Conservation (phyloP, 331 rosid genomes). For the Spiraea crenata region DNA sequence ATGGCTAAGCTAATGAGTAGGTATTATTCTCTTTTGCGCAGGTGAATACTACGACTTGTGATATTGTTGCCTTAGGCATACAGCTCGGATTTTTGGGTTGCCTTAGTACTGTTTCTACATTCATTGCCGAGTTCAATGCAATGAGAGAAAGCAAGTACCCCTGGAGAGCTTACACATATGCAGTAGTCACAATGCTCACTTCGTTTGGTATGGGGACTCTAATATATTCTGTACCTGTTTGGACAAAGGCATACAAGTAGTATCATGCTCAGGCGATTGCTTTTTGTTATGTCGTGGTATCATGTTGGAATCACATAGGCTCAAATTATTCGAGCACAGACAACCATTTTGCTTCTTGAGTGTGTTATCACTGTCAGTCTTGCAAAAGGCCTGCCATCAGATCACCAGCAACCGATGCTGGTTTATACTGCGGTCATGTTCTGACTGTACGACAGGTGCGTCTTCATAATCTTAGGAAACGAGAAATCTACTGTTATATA, state of each 20-base stretch:
- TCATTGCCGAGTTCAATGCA: slow-evolving; percentile 73
- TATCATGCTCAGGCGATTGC: background rate
- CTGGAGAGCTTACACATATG: slow-evolving; percentile 73
- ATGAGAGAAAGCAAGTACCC: slow-evolving; percentile 68
- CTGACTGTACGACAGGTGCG: too few relatives aligned
- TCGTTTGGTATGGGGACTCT: slow-evolving; percentile 62
- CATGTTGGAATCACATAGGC: background rate
- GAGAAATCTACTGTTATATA: too few relatives aligned
- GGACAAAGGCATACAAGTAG: slow-evolving; percentile 53
- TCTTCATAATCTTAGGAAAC: too few relatives aligned
- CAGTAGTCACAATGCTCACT: slow-evolving; percentile 44
- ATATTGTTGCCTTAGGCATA: slow-evolving; percentile 48
- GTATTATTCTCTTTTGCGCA: slow-evolving; percentile 6
- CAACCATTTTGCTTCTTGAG: background rate
- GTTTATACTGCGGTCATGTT: background rate
- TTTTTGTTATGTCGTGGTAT: background rate
- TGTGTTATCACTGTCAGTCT: too few relatives aligned
- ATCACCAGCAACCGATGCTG: background rate
- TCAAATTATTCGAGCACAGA: background rate
- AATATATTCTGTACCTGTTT: slow-evolving; percentile 64
- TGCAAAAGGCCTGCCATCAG: background rate
- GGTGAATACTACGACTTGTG: slow-evolving; percentile 49
- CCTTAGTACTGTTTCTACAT: slow-evolving; percentile 78
- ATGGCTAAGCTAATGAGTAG: background rate
- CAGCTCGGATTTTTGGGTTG: slow-evolving; percentile 86